phyloP scores from a whole-genome alignment of 208 protist genomes.

The Leishmania tropica region DNA sequence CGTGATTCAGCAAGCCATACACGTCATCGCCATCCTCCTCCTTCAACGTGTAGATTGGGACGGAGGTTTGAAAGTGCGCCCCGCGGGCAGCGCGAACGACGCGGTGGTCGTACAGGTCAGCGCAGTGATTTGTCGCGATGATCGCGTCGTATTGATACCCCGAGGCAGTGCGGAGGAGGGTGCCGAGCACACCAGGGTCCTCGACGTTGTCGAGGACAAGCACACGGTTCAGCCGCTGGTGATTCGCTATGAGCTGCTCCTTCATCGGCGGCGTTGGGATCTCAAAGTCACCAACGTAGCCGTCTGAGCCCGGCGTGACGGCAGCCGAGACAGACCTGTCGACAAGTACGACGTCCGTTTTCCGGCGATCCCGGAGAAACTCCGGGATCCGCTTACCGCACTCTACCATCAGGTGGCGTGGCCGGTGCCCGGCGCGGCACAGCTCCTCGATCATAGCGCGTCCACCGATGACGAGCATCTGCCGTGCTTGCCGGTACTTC shows the following conservation, averaged over 20 bases:
- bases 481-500: slow-evolving; percentile 78
- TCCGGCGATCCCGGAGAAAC: slow-evolving; percentile 41
- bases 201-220: slow-evolving; percentile 92
- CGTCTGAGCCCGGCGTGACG: slow-evolving; percentile 80
- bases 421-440: slow-evolving; percentile 59
- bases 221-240: slow-evolving; percentile 80
- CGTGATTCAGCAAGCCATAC: slow-evolving; percentile 87
- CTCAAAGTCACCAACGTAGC: slow-evolving; percentile 88
- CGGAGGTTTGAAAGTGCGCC: slow-evolving; percentile 82
- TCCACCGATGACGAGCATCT: slow-evolving; percentile 78
- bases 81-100: slow-evolving; percentile 84
- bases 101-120: slow-evolving; percentile 89
- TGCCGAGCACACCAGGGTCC: slow-evolving; percentile 82
- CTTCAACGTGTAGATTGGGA: slow-evolving; percentile 82
- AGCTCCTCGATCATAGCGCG: slow-evolving; percentile 85
- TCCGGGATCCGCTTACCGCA: slow-evolving; percentile 58
- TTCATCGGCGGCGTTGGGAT: slow-evolving; percentile 80
- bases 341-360: slow-evolving; percentile 68
- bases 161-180: slow-evolving; percentile 76
- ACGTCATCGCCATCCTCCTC: slow-evolving; percentile 91
- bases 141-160: slow-evolving; percentile 90
- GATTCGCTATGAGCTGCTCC: slow-evolving; percentile 87
- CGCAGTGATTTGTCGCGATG: slow-evolving; percentile 87
- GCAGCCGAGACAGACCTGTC: slow-evolving; percentile 47
- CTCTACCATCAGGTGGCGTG: slow-evolving; percentile 73